Conservation (phyloP, 305 asterid species). For the Lippia alba region DNA sequence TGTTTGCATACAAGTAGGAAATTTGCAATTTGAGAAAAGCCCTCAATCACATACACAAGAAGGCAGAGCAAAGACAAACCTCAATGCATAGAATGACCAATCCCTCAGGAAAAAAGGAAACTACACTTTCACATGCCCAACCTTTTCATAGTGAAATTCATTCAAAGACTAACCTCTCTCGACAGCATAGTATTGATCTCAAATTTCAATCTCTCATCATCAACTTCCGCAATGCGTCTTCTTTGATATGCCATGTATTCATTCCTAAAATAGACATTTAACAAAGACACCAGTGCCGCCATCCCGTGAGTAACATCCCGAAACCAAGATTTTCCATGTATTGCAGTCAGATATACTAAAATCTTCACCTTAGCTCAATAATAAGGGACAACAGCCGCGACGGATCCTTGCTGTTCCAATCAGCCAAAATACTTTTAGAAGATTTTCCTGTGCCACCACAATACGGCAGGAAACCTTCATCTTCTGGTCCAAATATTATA, state of each 20-base stretch:
- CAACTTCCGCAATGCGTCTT: constrained; percentile 72
- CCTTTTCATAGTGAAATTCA: constrained; percentile 19
- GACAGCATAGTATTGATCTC: constrained; percentile 83
- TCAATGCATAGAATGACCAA: constrained; percentile 7
- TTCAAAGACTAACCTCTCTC: constrained; percentile 70
- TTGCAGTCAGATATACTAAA: constrained; percentile 10
- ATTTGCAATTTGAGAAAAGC: constrained; percentile 4
- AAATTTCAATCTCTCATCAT: constrained; percentile 81
- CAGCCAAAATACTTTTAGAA: constrained; percentile 52
- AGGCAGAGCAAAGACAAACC: constrained; percentile 9
- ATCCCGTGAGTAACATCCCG: constrained; percentile 7
- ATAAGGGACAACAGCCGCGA: constrained; percentile 65
- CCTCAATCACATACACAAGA: background rate
- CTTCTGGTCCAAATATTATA: constrained; percentile 80
- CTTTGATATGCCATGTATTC: constrained; percentile 73
- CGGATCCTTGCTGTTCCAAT: constrained; percentile 84
- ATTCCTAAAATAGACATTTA: constrained; percentile 50
- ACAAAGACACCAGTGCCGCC: constrained; percentile 19
- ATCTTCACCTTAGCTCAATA: constrained; percentile 69
- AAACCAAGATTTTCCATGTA: constrained; percentile 6
- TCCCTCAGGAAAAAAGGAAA: constrained; percentile 13
- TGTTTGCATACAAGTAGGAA: background rate
- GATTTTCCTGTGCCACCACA: constrained; percentile 41
- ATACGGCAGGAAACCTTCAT: constrained; percentile 71
- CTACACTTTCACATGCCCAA: constrained; percentile 10